Percentiles rank a stretch among this genome's conserved stretches.
Evolutionary conservation across 2,329 filamentous ascomycete species (phyloP).

Genomic region (Colletotrichum musae): DNA sequence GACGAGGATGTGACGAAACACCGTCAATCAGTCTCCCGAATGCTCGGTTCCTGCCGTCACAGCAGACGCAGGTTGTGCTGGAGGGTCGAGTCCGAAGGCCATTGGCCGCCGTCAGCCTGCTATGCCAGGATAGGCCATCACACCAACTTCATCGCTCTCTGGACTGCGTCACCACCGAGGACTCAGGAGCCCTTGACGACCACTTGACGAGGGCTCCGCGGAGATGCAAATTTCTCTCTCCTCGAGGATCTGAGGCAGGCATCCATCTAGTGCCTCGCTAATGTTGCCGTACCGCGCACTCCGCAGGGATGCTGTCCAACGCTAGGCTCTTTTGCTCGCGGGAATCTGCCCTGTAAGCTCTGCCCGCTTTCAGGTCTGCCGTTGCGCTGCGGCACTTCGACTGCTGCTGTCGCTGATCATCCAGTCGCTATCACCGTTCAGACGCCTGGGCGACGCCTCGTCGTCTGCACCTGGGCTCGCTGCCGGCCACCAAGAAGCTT

Average conservation of each 20-base stretch:
- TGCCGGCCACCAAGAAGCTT: constrained; percentile 11
- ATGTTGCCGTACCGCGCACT: constrained; percentile 31
- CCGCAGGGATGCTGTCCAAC: constrained; percentile 32
- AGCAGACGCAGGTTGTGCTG: constrained; percentile 18
- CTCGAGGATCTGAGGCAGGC: constrained; percentile 38
- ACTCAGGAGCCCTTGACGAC: background rate
- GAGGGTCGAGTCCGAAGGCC: constrained; percentile 19
- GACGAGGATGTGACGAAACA: constrained; percentile 35
- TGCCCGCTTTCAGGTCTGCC: constrained; percentile 16
- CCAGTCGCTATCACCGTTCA: constrained; percentile 10
- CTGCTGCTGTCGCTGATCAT: constrained; percentile 33
- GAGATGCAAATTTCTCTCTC: constrained; percentile 35
- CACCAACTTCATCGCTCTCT: constrained; percentile 17
- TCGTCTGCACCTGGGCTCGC: background rate
- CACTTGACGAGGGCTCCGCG: constrained; percentile 25
- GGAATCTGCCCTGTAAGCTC: constrained; percentile 6
- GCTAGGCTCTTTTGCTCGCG: constrained; percentile 22
- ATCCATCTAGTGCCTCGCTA: constrained; percentile 38
- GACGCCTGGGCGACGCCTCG: constrained; percentile 2
- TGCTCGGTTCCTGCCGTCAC: constrained; percentile 36
- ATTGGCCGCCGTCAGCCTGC: constrained; percentile 30
- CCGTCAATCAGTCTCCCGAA: constrained; percentile 31
- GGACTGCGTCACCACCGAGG: constrained; percentile 3
- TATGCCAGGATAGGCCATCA: constrained; percentile 25
- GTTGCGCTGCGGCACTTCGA: constrained; percentile 31